A percentile compares a stretch with the other conserved stretches of the same genome.
phyloP scores from a whole-genome alignment of 768 basidiomycete species.

The Lactarius sp. region DNA sequence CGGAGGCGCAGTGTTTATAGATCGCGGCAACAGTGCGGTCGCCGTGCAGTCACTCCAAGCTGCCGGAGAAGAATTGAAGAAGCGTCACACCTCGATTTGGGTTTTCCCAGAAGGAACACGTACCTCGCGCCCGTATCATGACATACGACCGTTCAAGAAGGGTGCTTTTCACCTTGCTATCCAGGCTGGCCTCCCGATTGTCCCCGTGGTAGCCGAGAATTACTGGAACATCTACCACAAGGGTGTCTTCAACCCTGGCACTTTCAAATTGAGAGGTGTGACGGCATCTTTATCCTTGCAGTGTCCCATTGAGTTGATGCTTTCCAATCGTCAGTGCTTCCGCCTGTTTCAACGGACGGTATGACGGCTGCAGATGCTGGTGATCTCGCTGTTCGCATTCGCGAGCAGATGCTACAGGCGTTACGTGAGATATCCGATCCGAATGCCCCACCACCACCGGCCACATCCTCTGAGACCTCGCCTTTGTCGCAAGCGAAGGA shows the following conservation, averaged over 20 bases:
- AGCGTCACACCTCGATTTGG: conserved; percentile 69
- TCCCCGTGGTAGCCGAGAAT: conserved; percentile 90
- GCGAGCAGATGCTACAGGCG: conserved; percentile 71
- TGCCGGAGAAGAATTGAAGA: conserved; percentile 78
- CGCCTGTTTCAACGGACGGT: conserved; percentile 74
- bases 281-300: neutral
- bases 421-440: conserved; percentile 72
- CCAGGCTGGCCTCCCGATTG: conserved; percentile 83
- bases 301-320: conserved; percentile 6
- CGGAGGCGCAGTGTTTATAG: conserved; percentile 87
- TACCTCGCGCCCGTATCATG: conserved; percentile 56
- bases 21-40: conserved; percentile 71
- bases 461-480: neutral
- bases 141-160: conserved; percentile 89
- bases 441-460: conserved; percentile 33
- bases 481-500: neutral
- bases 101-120: conserved; percentile 97
- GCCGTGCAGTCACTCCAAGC: conserved; percentile 73
- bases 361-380: conserved; percentile 66
- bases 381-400: conserved; percentile 60
- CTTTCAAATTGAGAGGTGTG: conserved; percentile 78
- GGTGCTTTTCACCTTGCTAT: conserved; percentile 97
- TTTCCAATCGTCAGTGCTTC: conserved; percentile 59
- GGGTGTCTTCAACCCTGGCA: conserved; percentile 70
- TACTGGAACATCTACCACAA: conserved; percentile 84